Evolutionary conservation across 164 flowering plant genomes (phyloP).

Genomic region (Amborella trichopoda): DNA sequence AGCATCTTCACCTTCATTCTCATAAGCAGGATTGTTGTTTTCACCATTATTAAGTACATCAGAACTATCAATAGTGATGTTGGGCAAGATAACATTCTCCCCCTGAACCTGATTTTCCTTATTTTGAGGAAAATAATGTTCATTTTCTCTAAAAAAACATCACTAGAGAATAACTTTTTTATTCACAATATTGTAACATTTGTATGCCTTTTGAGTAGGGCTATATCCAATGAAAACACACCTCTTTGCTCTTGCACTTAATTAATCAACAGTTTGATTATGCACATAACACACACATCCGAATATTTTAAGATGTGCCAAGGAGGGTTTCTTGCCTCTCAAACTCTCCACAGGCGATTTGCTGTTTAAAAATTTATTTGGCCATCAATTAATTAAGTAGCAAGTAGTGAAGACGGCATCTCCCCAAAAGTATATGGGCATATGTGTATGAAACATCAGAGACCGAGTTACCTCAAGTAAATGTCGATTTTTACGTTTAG

Average conservation of each 20-base stretch:
- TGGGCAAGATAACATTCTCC: too few species aligned
- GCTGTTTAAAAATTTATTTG: not conserved
- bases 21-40: too few species aligned
- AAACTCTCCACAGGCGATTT: not conserved
- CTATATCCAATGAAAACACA: not conserved
- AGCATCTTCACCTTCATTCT: too few species aligned
- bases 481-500: not conserved
- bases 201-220: not conserved
- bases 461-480: not conserved
- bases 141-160: too few species aligned
- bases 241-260: not conserved
- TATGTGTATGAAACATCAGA: not conserved
- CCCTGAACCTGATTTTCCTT: too few species aligned
- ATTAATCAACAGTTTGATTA: not conserved
- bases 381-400: not conserved
- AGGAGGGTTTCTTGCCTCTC: not conserved
- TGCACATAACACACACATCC: not conserved
- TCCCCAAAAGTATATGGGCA: not conserved
- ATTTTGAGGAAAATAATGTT: too few species aligned
- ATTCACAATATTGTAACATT: not conserved
- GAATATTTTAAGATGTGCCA: not conserved
- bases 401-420: not conserved
- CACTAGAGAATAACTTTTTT: too few species aligned
- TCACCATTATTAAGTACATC: too few species aligned
- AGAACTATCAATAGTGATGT: too few species aligned